These are phyloP conservation scores for Euphorbia lathyris DNA, from an alignment of 345 rosid genomes.

Conservation along the genomic window DNA sequence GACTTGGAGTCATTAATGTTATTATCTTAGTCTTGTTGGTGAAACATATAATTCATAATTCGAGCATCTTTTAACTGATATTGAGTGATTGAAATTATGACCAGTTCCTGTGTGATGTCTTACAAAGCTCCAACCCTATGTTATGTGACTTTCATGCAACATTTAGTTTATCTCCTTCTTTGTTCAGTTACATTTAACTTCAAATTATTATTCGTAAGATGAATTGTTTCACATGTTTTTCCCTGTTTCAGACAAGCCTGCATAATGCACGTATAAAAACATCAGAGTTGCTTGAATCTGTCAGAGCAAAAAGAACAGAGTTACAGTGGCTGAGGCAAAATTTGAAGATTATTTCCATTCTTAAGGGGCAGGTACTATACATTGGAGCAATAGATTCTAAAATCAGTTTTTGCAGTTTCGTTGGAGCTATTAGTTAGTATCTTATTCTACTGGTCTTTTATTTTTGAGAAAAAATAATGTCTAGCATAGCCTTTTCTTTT, in stretches of 20 bases:
- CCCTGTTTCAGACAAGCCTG: constrained; percentile 58
- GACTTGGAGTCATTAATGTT: neutral
- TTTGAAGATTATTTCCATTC: constrained; percentile 58
- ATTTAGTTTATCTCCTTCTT: neutral
- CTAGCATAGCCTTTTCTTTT: neutral
- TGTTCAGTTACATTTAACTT: neutral
- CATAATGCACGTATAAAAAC: constrained; percentile 51
- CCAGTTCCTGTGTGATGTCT: neutral
- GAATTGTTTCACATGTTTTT: constrained; percentile 9
- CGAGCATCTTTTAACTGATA: neutral
- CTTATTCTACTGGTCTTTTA: too few relatives aligned
- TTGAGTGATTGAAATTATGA: neutral
- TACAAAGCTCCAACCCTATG: neutral
- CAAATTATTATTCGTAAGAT: neutral
- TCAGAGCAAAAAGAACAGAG: constrained; percentile 54
- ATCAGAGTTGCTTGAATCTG: constrained; percentile 68
- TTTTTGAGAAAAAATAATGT: too few relatives aligned
- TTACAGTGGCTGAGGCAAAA: constrained; percentile 62
- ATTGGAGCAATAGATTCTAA: neutral
- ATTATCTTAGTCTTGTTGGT: neutral
- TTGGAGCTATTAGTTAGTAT: neutral
- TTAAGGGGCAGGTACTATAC: constrained; percentile 62
- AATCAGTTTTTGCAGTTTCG: neutral
- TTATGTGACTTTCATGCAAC: neutral
- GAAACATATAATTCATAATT: neutral